These are phyloP conservation scores for Naganishia sp. DNA, from an alignment of 1,284 basidiomycete genomes.

Conservation along the genomic window DNA sequence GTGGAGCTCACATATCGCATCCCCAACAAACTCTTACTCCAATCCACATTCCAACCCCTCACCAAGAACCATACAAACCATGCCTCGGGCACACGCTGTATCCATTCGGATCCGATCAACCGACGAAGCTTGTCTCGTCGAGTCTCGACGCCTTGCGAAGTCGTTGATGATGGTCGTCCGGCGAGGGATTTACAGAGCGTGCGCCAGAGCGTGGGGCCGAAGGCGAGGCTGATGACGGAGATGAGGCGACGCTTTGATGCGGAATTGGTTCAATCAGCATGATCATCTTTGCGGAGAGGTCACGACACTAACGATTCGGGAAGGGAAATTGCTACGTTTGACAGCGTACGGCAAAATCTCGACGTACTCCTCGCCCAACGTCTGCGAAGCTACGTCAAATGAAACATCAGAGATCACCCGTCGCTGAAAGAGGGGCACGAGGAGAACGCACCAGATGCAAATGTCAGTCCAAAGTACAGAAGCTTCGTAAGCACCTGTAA, in stretches of 20 bases:
- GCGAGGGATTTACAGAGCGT: background rate
- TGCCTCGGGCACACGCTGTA: slow-evolving; percentile 59
- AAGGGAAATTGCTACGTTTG: slow-evolving; percentile 47
- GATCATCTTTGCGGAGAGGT: background rate
- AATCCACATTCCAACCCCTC: slow-evolving; percentile 75
- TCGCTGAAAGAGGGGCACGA: background rate
- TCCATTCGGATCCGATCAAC: slow-evolving; percentile 44
- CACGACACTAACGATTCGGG: slow-evolving; percentile 12
- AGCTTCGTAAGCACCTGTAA: slow-evolving; percentile 71
- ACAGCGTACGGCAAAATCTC: slow-evolving; percentile 73
- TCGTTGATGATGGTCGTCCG: background rate
- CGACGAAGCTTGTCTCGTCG: slow-evolving; percentile 30
- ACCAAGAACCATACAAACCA: slow-evolving; percentile 83
- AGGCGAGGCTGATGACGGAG: slow-evolving; percentile 63
- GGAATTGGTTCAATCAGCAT: background rate
- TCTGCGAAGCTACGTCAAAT: slow-evolving; percentile 65
- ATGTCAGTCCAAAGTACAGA: slow-evolving; percentile 73
- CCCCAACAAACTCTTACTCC: slow-evolving; percentile 67
- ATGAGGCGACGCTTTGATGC: slow-evolving; percentile 58
- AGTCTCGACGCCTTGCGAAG: background rate
- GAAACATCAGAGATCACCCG: slow-evolving; percentile 25
- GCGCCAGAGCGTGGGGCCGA: slow-evolving; percentile 37
- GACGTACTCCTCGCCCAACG: slow-evolving; percentile 87
- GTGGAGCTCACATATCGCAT: slow-evolving; percentile 66
- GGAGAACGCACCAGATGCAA: slow-evolving; percentile 64